Evolutionary conservation across 2,329 filamentous ascomycete species (phyloP).

Genomic region (Curvularia sp.): DNA sequence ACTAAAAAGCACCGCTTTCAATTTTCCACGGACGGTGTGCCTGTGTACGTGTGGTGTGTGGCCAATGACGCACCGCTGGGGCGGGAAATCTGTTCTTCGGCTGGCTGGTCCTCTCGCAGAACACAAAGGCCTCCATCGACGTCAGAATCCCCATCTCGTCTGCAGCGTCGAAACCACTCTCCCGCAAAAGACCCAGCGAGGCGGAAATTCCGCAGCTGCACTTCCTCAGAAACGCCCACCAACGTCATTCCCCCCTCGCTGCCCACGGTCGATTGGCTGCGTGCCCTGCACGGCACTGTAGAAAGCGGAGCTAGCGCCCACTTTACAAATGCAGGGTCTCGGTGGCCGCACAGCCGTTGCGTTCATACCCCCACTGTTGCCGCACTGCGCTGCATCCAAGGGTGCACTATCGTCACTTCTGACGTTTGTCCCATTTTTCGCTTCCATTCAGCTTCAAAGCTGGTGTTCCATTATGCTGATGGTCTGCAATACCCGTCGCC

Average conservation of each 20-base stretch:
- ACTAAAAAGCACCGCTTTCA: not conserved
- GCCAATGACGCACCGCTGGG: constrained; percentile 9
- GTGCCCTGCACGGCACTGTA: constrained; percentile 7
- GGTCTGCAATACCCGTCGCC: not conserved
- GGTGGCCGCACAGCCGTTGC: constrained; percentile 21
- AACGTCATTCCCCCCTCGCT: constrained; percentile 26
- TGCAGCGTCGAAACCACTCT: constrained; percentile 12
- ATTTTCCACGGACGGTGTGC: not conserved
- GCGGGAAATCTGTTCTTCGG: constrained; percentile 1
- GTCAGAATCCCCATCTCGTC: constrained; percentile 8
- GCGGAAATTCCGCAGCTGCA: constrained; percentile 17
- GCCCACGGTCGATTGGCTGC: constrained; percentile 17
- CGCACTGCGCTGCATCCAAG: constrained; percentile 15
- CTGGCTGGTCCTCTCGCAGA: constrained; percentile 1
- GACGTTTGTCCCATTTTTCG: constrained; percentile 23
- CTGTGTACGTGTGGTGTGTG: not conserved
- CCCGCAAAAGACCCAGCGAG: constrained; percentile 20
- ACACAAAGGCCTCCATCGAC: constrained; percentile 9
- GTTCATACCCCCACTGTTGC: constrained; percentile 19
- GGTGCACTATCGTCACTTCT: constrained; percentile 29
- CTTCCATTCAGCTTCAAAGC: constrained; percentile 26
- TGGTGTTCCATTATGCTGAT: constrained; percentile 13
- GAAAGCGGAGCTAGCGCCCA: constrained; percentile 9
- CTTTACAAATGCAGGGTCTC: constrained; percentile 26
- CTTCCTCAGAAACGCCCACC: constrained; percentile 18